phyloP scores from a whole-genome alignment of 768 basidiomycete genomes.

The Piloderma croceum region DNA sequence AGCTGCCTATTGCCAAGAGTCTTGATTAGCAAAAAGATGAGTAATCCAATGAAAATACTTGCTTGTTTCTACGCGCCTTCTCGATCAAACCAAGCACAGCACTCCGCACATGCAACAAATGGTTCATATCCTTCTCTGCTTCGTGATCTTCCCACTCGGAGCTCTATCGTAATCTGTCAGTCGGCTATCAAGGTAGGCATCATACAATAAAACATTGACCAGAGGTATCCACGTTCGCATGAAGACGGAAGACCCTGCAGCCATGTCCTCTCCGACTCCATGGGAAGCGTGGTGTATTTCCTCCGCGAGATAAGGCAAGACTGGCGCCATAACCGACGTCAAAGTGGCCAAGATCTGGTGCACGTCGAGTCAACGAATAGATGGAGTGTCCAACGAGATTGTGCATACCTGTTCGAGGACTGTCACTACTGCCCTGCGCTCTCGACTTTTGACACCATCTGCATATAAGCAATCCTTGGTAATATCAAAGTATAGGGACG shows the following conservation, averaged over 20 bases:
- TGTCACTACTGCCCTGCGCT: conserved; percentile 62
- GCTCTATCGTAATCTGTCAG: conserved; percentile 31
- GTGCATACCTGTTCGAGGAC: conserved; percentile 61
- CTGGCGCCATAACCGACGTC: conserved; percentile 71
- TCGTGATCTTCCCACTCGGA: conserved; percentile 55
- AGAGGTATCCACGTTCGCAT: conserved; percentile 60
- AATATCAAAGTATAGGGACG: conserved; percentile 88
- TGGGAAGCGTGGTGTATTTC: conserved; percentile 53
- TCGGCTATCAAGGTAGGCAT: neutral
- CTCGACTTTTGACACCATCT: conserved; percentile 40
- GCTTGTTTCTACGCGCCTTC: conserved; percentile 73
- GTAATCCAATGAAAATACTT: conserved; percentile 12
- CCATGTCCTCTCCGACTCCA: conserved; percentile 9
- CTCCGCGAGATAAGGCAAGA: conserved; percentile 87
- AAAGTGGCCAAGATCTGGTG: conserved; percentile 60
- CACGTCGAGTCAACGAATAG: neutral
- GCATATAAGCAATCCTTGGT: conserved; percentile 90
- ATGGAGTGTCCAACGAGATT: neutral
- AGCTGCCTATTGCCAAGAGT: conserved; percentile 45
- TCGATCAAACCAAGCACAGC: conserved; percentile 67
- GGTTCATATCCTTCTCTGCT: conserved; percentile 58
- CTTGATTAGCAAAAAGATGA: conserved; percentile 1
- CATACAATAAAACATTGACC: conserved; percentile 36
- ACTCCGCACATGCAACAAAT: conserved; percentile 54
- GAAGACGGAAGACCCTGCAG: conserved; percentile 56